Evolutionary conservation across 1,139 yeast genomes (phyloP).

Genomic region (Taphrina wiesneri): DNA sequence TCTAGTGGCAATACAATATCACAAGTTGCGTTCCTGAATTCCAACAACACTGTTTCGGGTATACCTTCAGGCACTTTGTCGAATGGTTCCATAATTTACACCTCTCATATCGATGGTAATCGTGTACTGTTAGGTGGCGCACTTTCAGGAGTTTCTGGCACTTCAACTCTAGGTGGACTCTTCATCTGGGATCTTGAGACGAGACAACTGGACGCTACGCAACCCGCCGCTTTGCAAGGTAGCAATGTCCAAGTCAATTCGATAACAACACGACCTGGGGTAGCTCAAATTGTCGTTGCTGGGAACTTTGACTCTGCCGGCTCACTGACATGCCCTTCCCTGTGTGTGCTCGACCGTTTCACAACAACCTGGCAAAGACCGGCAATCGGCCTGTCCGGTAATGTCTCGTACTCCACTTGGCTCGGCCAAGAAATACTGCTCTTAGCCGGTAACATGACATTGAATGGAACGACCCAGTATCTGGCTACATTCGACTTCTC

Average conservation of each 20-base stretch:
- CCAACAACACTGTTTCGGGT: conserved; percentile 18
- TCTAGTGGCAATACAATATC: conserved; percentile 8
- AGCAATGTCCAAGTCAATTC: conserved; percentile 53
- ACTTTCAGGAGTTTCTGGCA: conserved; percentile 50
- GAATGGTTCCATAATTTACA: conserved; percentile 19
- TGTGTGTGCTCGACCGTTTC: conserved; percentile 67
- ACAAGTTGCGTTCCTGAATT: conserved; percentile 26
- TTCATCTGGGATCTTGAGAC: conserved; percentile 55
- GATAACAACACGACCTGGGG: conserved; percentile 56
- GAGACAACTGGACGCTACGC: conserved; percentile 49
- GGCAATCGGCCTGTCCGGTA: conserved; percentile 54
- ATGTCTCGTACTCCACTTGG: conserved; percentile 59
- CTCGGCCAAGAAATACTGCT: conserved; percentile 55
- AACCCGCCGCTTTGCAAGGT: conserved; percentile 51
- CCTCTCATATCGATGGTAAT: conserved; percentile 19
- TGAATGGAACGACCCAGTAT: conserved; percentile 49
- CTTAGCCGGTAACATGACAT: conserved; percentile 62
- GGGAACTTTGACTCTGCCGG: conserved; percentile 72
- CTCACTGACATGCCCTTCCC: conserved; percentile 58
- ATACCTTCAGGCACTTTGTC: conserved; percentile 15
- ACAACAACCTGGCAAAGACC: conserved; percentile 59
- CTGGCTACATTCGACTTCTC: conserved; percentile 59
- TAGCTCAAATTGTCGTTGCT: conserved; percentile 63
- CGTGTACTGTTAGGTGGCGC: conserved; percentile 56
- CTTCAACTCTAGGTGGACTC: conserved; percentile 49